Base-by-base conservation (phyloP, 2,329 filamentous ascomycete genomes). In the Whalleya microplaca region DNA sequence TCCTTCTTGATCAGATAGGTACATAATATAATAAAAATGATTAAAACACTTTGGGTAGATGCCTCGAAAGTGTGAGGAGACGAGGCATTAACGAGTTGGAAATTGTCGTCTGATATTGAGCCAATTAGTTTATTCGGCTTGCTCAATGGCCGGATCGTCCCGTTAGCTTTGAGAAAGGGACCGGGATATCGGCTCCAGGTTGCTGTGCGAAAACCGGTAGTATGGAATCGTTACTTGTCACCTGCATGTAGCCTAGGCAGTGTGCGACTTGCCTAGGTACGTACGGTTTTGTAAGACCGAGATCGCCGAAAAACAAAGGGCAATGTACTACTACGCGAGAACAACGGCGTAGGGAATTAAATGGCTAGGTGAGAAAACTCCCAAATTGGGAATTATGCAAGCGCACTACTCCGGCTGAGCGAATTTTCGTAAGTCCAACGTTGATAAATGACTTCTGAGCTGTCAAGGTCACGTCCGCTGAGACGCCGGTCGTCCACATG, bases 401-500 rank as follows among this genome's bases (percentile, higher is more conserved):
- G 58, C 60, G 60, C 54, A 54, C 58, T 63, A 49, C 50, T 63
- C 57, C 54, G 41, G 45, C 37, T 48, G 20, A 21, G 37, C 16
- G 10, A 29, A 29, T 21, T 19, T 29, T 44, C 37, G 27, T 50
- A 51, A 4, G 37, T 19, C 40, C 49, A 46, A 50, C 37, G 48
- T 46, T 53, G 42, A 40, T 44, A 45, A 48, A 47, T 41, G 48
- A 53, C 59, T n/a, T n/a, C n/a, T 57, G 55, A 55, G 54, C 53
- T 58, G 55, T 58, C 53, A 62, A 53, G 61, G 59, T 65, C 63
- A 61, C 63, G 59, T 56, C 56, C 58, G 55, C 58, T 54, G 14
- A 56, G 59, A 64, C 53, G 62, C 56, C 58, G 48, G 49, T 49
- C 51, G 66, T 68, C 65, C 67, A 69, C 68, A 66, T 70, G 68